Evolutionary conservation across 331 rosid genomes (phyloP), one percentile per base, ranked within the genome.

Genomic region (Pyracantha coccinea): DNA sequence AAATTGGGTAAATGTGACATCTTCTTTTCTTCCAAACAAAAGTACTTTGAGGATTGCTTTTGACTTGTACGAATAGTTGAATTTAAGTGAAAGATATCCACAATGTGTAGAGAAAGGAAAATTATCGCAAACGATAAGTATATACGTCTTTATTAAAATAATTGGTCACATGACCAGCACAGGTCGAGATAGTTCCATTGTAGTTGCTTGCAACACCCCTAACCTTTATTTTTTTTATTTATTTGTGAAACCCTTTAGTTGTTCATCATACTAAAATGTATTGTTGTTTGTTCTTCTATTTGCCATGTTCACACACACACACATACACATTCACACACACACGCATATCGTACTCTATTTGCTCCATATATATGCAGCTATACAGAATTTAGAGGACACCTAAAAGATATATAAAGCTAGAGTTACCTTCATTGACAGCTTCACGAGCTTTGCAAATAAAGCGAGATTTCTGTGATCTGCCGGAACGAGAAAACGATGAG

Each of bases 391-490:
- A 17, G 0, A 52, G 7, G 57, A 52, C 21, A 6, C 7, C 7
- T 17, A 50, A 17, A 50, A 47, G 2, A 47, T 47, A 1, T 15
- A 16, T 50, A 50, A 16, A 50, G 57, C 7, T 6, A 6, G 57
- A 52, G 10, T 73, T 78, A 93, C 98, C 98, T 85, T 84, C 85
- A 72, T 89, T 29, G 6, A 89, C 73, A 21, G 92, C 89, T 77
- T 92, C 97, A 41, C 91, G 93, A 82, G 98, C 97, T 75, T 87
- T 87, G 86, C 98, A 93, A 81, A 90, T 52, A 32, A 88, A 74
- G 60, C 75, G 79, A 20, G 89, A 70, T 85, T 85, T 87, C 76
- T 75, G 78, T 71, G 24, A 21, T 54, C 32, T 31, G 29, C 71
- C 45, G 45, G 83, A 81, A 65, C 13, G 76, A 59, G 79, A 53